Percentiles rank a stretch among this genome's conserved stretches.
Evolutionary conservation across 1,139 yeast species (phyloP).

Genomic region (Suhomyces yuchorum): DNA sequence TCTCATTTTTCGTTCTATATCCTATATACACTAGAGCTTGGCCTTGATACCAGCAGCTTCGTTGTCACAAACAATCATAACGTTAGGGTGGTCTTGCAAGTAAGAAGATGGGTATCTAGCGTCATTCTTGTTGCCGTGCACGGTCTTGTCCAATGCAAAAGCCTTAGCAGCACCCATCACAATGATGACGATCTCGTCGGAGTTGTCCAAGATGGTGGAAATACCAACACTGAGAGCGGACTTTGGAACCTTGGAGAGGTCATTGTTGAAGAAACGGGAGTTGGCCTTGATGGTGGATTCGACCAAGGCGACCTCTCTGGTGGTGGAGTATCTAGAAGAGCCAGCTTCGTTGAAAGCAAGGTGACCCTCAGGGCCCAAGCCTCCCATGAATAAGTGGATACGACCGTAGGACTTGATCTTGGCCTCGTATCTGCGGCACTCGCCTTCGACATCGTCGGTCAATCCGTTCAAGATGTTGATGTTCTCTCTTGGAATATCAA

Average conservation of each 20-base stretch:
- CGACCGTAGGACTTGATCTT: constrained; percentile 53
- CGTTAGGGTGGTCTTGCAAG: constrained; percentile 49
- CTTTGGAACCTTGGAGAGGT: constrained; percentile 52
- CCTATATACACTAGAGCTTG: constrained; percentile 26
- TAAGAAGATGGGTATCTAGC: constrained; percentile 48
- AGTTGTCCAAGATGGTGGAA: constrained; percentile 60
- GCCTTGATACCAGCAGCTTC: constrained; percentile 44
- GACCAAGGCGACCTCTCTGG: constrained; percentile 54
- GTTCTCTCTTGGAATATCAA: constrained; percentile 56
- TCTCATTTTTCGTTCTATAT: neutral
- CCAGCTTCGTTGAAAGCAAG: constrained; percentile 67
- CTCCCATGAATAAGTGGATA: constrained; percentile 61
- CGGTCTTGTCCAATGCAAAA: constrained; percentile 47
- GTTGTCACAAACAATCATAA: constrained; percentile 49
- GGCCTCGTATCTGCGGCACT: constrained; percentile 54
- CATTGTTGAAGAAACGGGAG: constrained; percentile 55
- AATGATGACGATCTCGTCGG: constrained; percentile 54
- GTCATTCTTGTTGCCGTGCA: constrained; percentile 39
- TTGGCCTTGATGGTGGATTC: constrained; percentile 58
- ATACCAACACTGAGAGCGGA: constrained; percentile 62
- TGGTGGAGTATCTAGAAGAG: constrained; percentile 46
- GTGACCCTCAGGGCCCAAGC: constrained; percentile 68
- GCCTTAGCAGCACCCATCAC: constrained; percentile 50
- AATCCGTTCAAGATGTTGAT: constrained; percentile 60
- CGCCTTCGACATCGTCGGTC: constrained; percentile 47